phyloP scores from a whole-genome alignment of 129 eudicot species.

The Rutidosis leptorrhynchoides region DNA sequence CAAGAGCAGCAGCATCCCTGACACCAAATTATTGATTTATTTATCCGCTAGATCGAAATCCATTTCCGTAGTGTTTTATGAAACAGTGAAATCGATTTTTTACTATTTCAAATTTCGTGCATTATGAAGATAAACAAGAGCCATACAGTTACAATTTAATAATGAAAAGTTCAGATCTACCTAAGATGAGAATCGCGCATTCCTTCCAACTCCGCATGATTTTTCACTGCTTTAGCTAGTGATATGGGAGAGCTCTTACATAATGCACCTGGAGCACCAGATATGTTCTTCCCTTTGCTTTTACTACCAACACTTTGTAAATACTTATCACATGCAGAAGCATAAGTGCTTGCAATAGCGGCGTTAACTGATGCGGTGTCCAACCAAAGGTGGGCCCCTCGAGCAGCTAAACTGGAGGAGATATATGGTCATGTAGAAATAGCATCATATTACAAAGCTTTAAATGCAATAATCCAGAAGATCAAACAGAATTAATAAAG shows the following conservation, averaged over 20 bases:
- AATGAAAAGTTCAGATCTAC: constrained; percentile 34
- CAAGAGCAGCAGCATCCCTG: constrained; percentile 97
- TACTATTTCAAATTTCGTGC: neutral
- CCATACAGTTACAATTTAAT: neutral
- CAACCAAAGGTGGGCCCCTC: constrained; percentile 84
- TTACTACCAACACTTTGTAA: constrained; percentile 26
- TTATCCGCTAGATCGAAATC: neutral
- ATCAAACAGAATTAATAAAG: constrained; percentile 15
- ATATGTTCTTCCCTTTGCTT: constrained; percentile 30
- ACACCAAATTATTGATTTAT: constrained; percentile 19
- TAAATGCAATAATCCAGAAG: constrained; percentile 3
- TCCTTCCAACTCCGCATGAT: constrained; percentile 75
- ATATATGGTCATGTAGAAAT: constrained; percentile 10
- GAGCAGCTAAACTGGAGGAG: constrained; percentile 68
- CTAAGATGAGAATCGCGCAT: constrained; percentile 84
- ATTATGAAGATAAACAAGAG: neutral
- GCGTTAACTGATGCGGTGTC: constrained; percentile 83
- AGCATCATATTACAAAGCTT: constrained; percentile 15
- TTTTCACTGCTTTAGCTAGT: constrained; percentile 81
- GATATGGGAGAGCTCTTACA: constrained; percentile 71
- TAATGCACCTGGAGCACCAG: constrained; percentile 53
- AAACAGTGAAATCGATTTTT: constrained; percentile 6
- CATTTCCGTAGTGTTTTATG: neutral
- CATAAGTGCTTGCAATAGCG: constrained; percentile 70
- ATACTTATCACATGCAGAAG: constrained; percentile 55